Evolutionary conservation across 2,329 filamentous ascomycete genomes (phyloP).

Genomic region (Akanthomyces dipterigenus): DNA sequence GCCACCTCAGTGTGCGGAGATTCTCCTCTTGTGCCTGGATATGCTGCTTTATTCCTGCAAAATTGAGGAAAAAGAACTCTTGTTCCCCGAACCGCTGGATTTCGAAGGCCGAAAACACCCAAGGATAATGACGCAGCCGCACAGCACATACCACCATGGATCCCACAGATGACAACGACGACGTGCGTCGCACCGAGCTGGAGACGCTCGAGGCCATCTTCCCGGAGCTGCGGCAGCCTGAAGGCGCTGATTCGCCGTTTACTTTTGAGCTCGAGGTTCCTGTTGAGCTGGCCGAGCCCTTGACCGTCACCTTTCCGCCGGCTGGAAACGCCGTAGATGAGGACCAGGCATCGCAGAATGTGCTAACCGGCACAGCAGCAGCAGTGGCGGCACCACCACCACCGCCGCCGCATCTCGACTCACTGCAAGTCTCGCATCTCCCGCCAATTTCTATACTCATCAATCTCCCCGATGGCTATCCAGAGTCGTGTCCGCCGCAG

Average conservation of each 20-base stretch:
- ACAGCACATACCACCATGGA: slow-evolving; percentile 7
- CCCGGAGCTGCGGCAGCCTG: slow-evolving; percentile 50
- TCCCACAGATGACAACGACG: slow-evolving; percentile 9
- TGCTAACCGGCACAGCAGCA: neutral
- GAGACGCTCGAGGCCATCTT: slow-evolving; percentile 46
- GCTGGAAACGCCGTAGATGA: slow-evolving; percentile 20
- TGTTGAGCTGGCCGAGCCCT: slow-evolving; percentile 45
- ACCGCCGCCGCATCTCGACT: slow-evolving; percentile 28
- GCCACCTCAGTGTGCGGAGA: neutral
- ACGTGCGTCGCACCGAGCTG: slow-evolving; percentile 11
- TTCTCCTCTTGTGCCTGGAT: neutral
- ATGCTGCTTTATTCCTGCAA: no score
- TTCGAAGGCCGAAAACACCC: neutral
- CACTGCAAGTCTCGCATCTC: slow-evolving; percentile 48
- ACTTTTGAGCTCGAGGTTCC: slow-evolving; percentile 51
- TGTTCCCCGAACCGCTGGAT: no score
- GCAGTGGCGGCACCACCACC: slow-evolving; percentile 10
- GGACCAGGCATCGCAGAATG: neutral
- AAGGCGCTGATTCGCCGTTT: slow-evolving; percentile 34
- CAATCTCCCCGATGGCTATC: slow-evolving; percentile 52
- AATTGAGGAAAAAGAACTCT: neutral
- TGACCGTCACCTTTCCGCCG: slow-evolving; percentile 52
- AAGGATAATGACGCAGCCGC: slow-evolving; percentile 7
- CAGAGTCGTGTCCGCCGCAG: slow-evolving; percentile 42
- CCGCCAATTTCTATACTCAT: slow-evolving; percentile 51